Evolutionary conservation across 2,329 filamentous ascomycete species (phyloP), one percentile per base, ranked within the genome.

Genomic region (Colletotrichum acutatum): DNA sequence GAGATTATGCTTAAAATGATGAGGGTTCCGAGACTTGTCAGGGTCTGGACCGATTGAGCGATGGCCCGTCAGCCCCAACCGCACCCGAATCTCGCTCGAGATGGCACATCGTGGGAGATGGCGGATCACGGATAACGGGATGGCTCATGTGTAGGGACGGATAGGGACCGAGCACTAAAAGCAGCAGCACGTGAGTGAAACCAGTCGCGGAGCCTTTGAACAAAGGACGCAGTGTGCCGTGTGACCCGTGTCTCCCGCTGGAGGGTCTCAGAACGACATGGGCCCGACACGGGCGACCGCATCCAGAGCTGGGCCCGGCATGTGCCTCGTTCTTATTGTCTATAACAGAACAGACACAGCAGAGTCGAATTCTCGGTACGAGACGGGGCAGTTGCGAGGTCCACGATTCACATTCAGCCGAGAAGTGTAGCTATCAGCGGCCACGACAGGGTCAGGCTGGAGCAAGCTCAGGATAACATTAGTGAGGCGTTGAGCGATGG

Each of bases 181-280:
- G 52, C 42, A 22, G 52, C 52, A 54, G 62, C 62, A 65, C 62
- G 52, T 65, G 49, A 65, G 49, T 28, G 62, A 30, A 16, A 37
- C 22, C n/a, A 37, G 32, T 22, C 37, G 12, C 9, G 37, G 37
- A 24, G 24, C 19, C 16, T 49, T 19, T n/a, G 11, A n/a, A 61
- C 16, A 46, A 19, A 61, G 16, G 37, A n/a, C 34, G 14, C 24
- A 46, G 6, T 11, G 19, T 59, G 30, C 57, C n/a, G 58, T 61
- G 16, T 42, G 54, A 26, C 22, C 54, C 54, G 57, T 60, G 32
- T 24, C 30, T 60, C 2, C 6, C 14, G 26, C 42, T 49, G 12
- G n/a, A n/a, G 32, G 32, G 34, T 28, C 8, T 16, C 37, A 34
- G 8, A 9, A 19, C 1, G 19, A 24, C 14, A 61, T 16, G 24